These are phyloP conservation scores for Endothia cerciana DNA, from an alignment of 2,329 filamentous ascomycete species.

Conservation along the genomic window DNA sequence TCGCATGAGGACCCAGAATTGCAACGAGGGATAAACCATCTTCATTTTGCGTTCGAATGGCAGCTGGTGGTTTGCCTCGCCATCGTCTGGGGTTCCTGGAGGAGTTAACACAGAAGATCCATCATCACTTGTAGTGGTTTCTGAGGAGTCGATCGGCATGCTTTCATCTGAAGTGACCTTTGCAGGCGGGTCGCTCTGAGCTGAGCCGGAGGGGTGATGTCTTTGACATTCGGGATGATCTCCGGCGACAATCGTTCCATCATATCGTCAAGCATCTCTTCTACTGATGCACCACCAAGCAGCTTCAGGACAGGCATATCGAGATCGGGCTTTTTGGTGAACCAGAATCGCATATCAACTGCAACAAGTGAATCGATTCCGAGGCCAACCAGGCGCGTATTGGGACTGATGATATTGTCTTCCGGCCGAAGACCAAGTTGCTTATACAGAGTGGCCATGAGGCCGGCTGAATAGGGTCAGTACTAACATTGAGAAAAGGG, in stretches of 20 bases:
- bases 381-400: neutral
- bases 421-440: neutral
- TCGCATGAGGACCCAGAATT: too few species aligned
- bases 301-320: neutral
- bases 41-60: too few species aligned
- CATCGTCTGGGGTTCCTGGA: too few species aligned
- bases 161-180: too few species aligned
- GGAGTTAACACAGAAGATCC: too few species aligned
- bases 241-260: neutral
- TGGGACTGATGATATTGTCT: neutral
- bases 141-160: too few species aligned
- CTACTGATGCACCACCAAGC: neutral
- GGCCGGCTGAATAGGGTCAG: neutral
- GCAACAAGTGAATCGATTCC: neutral
- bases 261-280: neutral
- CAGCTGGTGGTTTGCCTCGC: too few species aligned
- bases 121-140: too few species aligned
- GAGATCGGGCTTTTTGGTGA: neutral
- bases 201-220: too few species aligned
- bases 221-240: neutral
- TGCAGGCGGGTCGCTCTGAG: too few species aligned
- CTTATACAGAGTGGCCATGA: neutral
- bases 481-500: neutral
- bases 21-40: too few species aligned
- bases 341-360: neutral